Percentiles rank a stretch among this genome's conserved stretches.
phyloP scores from a whole-genome alignment of 306 rosid species.

The Casuarina glauca region DNA sequence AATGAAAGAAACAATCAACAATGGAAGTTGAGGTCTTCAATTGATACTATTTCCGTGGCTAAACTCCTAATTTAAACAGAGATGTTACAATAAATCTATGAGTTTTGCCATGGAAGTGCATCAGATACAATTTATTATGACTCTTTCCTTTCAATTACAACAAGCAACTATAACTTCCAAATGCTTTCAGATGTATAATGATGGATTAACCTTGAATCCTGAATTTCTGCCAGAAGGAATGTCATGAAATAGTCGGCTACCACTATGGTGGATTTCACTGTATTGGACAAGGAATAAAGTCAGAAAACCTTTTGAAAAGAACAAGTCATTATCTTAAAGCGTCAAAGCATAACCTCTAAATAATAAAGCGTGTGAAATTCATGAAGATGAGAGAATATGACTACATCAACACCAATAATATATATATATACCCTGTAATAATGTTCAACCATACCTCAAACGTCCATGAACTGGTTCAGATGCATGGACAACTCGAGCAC shows the following conservation, averaged over 20 bases:
- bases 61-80: neutral
- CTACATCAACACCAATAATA: slow-evolving; percentile 17
- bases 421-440: slow-evolving; percentile 10
- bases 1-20: neutral
- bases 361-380: slow-evolving; percentile 9
- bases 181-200: slow-evolving; percentile 17
- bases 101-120: neutral
- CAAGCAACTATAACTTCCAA: slow-evolving; percentile 1
- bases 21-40: neutral
- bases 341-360: neutral
- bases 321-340: neutral
- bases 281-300: slow-evolving; percentile 19
- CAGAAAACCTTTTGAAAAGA: neutral
- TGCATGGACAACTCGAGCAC: slow-evolving; percentile 91
- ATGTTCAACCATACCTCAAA: slow-evolving; percentile 57
- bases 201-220: slow-evolving; percentile 80
- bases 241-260: slow-evolving; percentile 72
- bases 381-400: neutral
- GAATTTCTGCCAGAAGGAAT: slow-evolving; percentile 85
- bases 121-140: neutral
- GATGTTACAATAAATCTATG: neutral
- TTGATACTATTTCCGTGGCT: neutral
- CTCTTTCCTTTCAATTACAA: slow-evolving; percentile 6
- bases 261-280: slow-evolving; percentile 90
- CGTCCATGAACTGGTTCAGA: slow-evolving; percentile 95